Base-by-base conservation (phyloP, 108 stramenopile species). In the Nitzschia sp. region DNA sequence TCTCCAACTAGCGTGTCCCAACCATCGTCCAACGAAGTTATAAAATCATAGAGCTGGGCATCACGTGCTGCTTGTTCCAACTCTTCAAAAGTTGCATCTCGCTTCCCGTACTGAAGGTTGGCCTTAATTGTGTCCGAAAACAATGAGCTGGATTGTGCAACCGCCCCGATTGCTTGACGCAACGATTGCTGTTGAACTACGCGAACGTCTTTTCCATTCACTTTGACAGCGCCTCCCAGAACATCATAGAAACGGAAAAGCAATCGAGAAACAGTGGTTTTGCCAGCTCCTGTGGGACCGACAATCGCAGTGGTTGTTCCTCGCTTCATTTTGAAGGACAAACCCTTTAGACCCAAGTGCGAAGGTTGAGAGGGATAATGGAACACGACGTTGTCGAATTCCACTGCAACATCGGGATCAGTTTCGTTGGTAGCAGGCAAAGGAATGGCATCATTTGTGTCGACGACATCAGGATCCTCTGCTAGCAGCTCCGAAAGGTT, bases 1-100 rank as follows among this genome's bases (percentile, higher is more conserved):
- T 99, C 98, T 25, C 98, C 98, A 24, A 99, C 97, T 60, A 87
- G 65, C 0, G 97, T 96, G n/a, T 98, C 93, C 84, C 89, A 96
- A 10, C 92, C 92, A 29, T 95, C 81, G 7, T 85, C 80, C 53
- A 98, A 70, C 24, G 72, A 70, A 15, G 81, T 72, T 57, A 98
- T 85, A 63, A 98, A 95, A 29, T 75, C 63, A 68, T 87, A 53
- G n/a, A 93, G 75, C 59, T 91, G 88, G 0, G 92, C 91, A 76
- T 86, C 84, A 26, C 77, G 52, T 8, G 85, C 85, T 3, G 88
- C 92, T 64, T 90, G 75, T 53, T 76, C 69, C 48, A 95, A 60
- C 52, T 92, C 90, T 41, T 83, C 87, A 15, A 86, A 67, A 2
- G 88, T 87, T 8, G 90, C 91, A 70, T 84, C 77, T 57, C 81